phyloP scores from a whole-genome alignment of 768 basidiomycete genomes.

The Serendipita sp. region DNA sequence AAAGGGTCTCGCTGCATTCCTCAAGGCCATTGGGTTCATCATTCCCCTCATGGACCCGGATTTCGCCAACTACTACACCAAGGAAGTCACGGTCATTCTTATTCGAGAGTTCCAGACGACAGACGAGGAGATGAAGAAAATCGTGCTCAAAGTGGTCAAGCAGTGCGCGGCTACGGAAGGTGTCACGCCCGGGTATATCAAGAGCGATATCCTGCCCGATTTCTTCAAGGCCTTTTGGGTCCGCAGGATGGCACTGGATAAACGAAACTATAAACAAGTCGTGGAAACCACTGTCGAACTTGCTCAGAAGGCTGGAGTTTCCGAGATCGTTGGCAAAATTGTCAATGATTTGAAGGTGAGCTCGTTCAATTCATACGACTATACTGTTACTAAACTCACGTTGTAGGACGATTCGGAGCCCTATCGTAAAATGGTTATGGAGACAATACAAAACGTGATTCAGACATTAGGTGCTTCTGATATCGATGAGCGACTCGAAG shows the following conservation, averaged over 20 bases:
- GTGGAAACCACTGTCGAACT: constrained; percentile 98
- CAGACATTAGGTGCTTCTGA: constrained; percentile 91
- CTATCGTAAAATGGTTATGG: constrained; percentile 99
- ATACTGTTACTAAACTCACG: not conserved
- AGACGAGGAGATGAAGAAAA: constrained; percentile 99
- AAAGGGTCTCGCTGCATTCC: constrained; percentile 85
- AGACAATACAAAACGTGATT: constrained; percentile 95
- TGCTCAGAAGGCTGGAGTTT: constrained; percentile 90
- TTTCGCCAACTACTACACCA: constrained; percentile 97
- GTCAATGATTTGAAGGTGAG: constrained; percentile 70
- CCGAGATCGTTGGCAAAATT: constrained; percentile 82
- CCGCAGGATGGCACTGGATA: constrained; percentile 90
- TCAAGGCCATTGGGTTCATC: constrained; percentile 98
- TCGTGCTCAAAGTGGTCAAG: constrained; percentile 96
- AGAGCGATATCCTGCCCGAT: constrained; percentile 94
- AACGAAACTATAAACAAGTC: constrained; percentile 90
- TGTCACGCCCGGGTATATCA: constrained; percentile 90
- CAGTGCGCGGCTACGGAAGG: constrained; percentile 98
- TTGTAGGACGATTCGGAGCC: constrained; percentile 60
- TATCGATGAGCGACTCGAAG: constrained; percentile 89
- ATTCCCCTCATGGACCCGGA: constrained; percentile 99
- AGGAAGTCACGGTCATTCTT: constrained; percentile 91
- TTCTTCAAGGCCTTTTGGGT: constrained; percentile 99
- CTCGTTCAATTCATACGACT: not conserved
- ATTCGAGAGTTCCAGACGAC: constrained; percentile 98